Percentiles rank a stretch among this genome's conserved stretches.
phyloP scores from a whole-genome alignment of 2,329 filamentous ascomycete species.

The Lachnum nothofagi region DNA sequence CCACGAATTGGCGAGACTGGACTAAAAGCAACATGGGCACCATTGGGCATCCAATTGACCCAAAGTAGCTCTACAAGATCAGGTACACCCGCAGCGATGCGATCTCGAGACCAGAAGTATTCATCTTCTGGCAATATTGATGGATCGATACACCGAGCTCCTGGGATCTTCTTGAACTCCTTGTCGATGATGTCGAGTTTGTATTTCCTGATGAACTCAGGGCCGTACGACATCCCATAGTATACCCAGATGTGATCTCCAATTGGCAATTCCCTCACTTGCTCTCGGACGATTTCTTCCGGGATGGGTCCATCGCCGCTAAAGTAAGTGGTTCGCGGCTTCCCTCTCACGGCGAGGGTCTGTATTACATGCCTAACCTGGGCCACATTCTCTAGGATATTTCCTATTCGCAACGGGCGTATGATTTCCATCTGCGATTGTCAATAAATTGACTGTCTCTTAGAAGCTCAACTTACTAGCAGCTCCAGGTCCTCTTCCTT shows the following conservation, averaged over 20 bases:
- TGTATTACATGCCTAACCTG: conserved; percentile 31
- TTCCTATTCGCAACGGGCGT: conserved; percentile 30
- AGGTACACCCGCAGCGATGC: conserved; percentile 29
- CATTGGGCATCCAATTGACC: conserved; percentile 49
- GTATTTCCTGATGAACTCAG: conserved; percentile 22
- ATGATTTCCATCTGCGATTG: conserved; percentile 39
- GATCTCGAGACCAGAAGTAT: conserved; percentile 29
- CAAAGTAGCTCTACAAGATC: conserved; percentile 34
- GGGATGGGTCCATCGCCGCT: conserved; percentile 25
- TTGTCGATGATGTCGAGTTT: conserved; percentile 27
- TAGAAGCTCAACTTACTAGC: conserved; percentile 21
- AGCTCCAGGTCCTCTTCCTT: conserved; percentile 10
- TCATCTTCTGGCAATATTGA: conserved; percentile 30
- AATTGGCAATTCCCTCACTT: conserved; percentile 27
- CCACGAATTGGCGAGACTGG: conserved; percentile 34
- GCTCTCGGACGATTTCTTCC: conserved; percentile 28
- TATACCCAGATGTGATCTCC: conserved; percentile 32
- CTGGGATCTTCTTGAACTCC: conserved; percentile 29
- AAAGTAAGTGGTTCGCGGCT: conserved; percentile 28
- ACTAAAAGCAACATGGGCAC: conserved; percentile 46
- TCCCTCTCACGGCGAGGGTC: conserved; percentile 30
- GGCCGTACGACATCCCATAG: conserved; percentile 31
- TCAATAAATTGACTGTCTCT: conserved; percentile 11
- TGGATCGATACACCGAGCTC: conserved; percentile 32
- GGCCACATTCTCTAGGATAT: conserved; percentile 31